phyloP scores from a whole-genome alignment of 2,329 filamentous ascomycete genomes.

The Pseudogymnoascus sp. region DNA sequence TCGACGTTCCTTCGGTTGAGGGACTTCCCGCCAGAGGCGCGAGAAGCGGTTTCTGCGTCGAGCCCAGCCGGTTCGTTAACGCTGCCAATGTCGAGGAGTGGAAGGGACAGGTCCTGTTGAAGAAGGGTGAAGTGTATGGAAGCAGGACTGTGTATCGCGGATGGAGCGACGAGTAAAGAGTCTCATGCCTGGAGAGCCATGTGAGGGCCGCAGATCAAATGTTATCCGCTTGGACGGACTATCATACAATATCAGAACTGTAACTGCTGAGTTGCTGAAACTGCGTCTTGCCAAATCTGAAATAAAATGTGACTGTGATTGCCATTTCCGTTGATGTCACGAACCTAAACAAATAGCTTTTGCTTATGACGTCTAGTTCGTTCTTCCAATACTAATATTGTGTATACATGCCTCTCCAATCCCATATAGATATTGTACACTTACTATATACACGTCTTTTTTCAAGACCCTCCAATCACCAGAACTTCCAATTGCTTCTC shows the following conservation, averaged over 20 bases:
- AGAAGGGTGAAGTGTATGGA: conserved; percentile 79
- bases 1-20: conserved; percentile 62
- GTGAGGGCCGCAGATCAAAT: not conserved
- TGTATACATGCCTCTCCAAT: not conserved
- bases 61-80: conserved; percentile 87
- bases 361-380: not conserved
- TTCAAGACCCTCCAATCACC: not conserved
- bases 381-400: not conserved
- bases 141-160: conserved; percentile 74
- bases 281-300: not conserved
- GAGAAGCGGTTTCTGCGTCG: conserved; percentile 80
- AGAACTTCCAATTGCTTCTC: conserved; percentile 8
- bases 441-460: conserved; percentile 3
- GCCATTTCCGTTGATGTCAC: not conserved
- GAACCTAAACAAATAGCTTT: not conserved
- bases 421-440: conserved; percentile 6
- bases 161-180: conserved; percentile 56
- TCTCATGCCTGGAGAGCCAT: not conserved
- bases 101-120: conserved; percentile 70
- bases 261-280: not conserved
- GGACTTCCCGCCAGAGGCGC: conserved; percentile 55
- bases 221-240: not conserved
- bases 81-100: conserved; percentile 76
- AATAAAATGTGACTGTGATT: not conserved
- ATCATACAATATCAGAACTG: not conserved